Percentiles rank a stretch among this genome's conserved stretches.
These are phyloP conservation scores for Primulina eburnea DNA, from an alignment of 257 asterid species.

Conservation along the genomic window DNA sequence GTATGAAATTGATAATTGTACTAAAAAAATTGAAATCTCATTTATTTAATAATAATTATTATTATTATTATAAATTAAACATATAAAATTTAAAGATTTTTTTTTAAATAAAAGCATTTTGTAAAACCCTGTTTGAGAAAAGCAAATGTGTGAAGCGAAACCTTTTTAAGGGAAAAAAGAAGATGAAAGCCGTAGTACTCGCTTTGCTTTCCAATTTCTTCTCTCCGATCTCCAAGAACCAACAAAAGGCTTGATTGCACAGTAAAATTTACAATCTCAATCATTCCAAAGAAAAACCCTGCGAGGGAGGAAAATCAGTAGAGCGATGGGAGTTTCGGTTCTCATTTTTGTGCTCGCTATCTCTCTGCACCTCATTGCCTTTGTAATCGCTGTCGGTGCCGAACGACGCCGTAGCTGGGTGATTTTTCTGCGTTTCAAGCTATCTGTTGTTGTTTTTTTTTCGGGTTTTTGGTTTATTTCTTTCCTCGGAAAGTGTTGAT, in stretches of 20 bases:
- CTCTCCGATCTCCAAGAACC: not conserved
- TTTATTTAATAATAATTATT: no score
- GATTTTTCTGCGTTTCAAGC: slow-evolving; percentile 11
- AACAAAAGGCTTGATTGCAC: slow-evolving; percentile 1
- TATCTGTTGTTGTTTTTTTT: not conserved
- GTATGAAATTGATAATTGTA: no score
- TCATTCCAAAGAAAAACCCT: slow-evolving; percentile 8
- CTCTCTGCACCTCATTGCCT: slow-evolving; percentile 79
- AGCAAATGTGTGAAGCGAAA: no score
- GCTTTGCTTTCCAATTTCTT: no score
- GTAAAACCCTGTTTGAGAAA: no score
- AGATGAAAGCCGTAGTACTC: no score
- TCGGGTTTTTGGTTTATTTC: not conserved
- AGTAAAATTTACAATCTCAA: slow-evolving; percentile 11
- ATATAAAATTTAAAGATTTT: no score
- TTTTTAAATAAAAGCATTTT: no score
- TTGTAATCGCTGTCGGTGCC: slow-evolving; percentile 92
- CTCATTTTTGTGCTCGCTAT: slow-evolving; percentile 56
- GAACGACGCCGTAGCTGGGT: slow-evolving; percentile 99
- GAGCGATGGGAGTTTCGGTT: slow-evolving; percentile 67
- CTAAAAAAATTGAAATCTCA: no score
- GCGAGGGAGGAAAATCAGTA: not conserved
- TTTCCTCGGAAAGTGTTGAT: slow-evolving; percentile 1
- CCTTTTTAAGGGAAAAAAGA: no score
- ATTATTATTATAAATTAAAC: no score